Evolutionary conservation across 1,139 yeast species (phyloP).

Genomic region (Scheffersomyces titani): DNA sequence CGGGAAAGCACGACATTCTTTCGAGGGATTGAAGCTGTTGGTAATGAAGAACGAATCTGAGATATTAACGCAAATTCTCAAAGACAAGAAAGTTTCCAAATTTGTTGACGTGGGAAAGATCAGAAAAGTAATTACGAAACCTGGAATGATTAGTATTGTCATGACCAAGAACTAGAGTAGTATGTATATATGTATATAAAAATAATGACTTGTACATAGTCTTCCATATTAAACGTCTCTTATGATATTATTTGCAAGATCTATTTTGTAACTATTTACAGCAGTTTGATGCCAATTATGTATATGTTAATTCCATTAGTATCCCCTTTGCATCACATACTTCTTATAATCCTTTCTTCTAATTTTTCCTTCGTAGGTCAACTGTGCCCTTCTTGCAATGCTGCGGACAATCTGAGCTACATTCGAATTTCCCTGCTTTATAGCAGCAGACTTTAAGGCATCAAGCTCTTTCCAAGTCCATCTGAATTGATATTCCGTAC

Average conservation of each 20-base stretch:
- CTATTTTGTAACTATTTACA: slow-evolving; percentile 17
- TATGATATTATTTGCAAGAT: slow-evolving; percentile 3
- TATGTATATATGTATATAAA: slow-evolving; percentile 7
- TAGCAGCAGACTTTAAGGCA: slow-evolving; percentile 48
- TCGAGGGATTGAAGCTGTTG: slow-evolving; percentile 37
- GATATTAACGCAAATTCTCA: slow-evolving; percentile 16
- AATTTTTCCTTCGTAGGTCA: slow-evolving; percentile 41
- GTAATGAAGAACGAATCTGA: slow-evolving; percentile 25
- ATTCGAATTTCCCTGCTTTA: slow-evolving; percentile 48
- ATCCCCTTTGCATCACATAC: slow-evolving; percentile 35
- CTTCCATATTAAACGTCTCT: background rate
- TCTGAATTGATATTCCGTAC: slow-evolving; percentile 67
- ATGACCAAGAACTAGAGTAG: slow-evolving; percentile 7
- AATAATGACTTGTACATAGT: background rate
- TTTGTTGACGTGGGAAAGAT: slow-evolving; percentile 8
- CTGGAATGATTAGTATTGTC: slow-evolving; percentile 31
- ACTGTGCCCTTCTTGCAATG: slow-evolving; percentile 31
- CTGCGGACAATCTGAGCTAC: slow-evolving; percentile 39
- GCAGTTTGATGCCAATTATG: background rate
- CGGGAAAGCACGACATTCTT: slow-evolving; percentile 62
- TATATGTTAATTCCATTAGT: slow-evolving; percentile 11
- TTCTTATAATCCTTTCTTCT: slow-evolving; percentile 33
- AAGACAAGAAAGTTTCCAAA: slow-evolving; percentile 6
- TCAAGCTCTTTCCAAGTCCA: slow-evolving; percentile 70
- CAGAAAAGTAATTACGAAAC: slow-evolving; percentile 25